phyloP scores from a whole-genome alignment of 306 rosid genomes.

The Ammopiptanthus mongolicus region DNA sequence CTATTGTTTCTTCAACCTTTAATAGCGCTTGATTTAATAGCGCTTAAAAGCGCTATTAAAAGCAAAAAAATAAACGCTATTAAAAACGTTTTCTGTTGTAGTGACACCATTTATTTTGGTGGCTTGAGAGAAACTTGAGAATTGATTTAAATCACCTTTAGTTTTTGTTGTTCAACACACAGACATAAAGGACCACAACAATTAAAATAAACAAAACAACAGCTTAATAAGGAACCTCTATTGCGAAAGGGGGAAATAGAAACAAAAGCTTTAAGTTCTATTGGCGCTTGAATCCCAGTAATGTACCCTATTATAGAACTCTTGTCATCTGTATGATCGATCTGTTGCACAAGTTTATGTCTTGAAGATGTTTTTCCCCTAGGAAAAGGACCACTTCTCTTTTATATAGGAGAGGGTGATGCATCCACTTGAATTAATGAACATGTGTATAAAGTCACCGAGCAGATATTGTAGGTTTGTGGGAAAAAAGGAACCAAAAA shows the following conservation, averaged over 20 bases:
- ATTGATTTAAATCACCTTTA: not conserved
- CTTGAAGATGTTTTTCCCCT: not conserved
- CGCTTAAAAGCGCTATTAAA: no score
- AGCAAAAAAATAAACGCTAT: no score
- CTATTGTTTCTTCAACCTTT: no score
- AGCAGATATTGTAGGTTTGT: not conserved
- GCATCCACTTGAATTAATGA: slow-evolving; percentile 5
- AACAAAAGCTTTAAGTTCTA: not conserved
- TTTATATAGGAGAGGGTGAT: not conserved
- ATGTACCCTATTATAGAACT: slow-evolving; percentile 16
- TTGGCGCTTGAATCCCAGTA: slow-evolving; percentile 22
- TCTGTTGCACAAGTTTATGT: slow-evolving; percentile 3
- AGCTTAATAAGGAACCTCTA: slow-evolving; percentile 10
- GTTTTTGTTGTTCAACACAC: slow-evolving; percentile 1
- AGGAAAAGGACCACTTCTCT: slow-evolving; percentile 26
- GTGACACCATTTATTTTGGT: no score
- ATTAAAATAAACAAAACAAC: slow-evolving; percentile 5
- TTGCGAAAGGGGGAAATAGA: not conserved
- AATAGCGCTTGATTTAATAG: no score
- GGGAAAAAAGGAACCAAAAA: not conserved
- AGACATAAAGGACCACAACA: slow-evolving; percentile 28
- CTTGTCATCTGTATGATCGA: not conserved
- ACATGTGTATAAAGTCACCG: not conserved
- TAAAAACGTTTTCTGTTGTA: no score
- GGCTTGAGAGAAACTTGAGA: slow-evolving; percentile 8